Evolutionary conservation across 805 yeast species (phyloP), one percentile per base, ranked within the genome.

Genomic region (Isabelozyma rhagii): DNA sequence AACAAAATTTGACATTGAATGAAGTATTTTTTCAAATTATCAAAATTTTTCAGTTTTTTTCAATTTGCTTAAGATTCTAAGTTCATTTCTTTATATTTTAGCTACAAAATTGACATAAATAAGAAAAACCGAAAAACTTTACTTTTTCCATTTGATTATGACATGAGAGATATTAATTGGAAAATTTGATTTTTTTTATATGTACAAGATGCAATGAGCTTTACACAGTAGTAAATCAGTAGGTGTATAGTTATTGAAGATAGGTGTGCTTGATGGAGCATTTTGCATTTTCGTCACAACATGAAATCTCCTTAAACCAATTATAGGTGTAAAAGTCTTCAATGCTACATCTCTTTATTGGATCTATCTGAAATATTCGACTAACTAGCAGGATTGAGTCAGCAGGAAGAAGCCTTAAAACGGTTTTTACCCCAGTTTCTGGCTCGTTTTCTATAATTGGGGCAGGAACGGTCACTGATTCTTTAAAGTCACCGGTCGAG

Each of bases 221-320:
- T 15, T 15, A 15, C 17, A 15, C 17, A 15, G 17, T 15, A 15
- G 25, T 21, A 5, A 21, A 21, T 4, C 25, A 5, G 25, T 21
- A 21, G 25, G 25, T 21, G 25, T 10, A 31, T 31, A 4, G n/a
- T 13, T 31, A 31, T 4, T 31, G 36, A 1, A 31, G n/a, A 13
- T 31, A 31, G 10, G 31, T 43, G 42, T 47, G 52, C 29, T 51
- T 29, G 14, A 47, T 17, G 7, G 50, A 52, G 47, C 54, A 31
- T 28, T 27, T 38, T 15, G 38, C 41, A 13, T 31, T 4, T 5
- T 43, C 47, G 44, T 51, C 47, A 45, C 60, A 56, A 34, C 21
- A 47, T 5, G 15, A 10, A n/a, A 51, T 41, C 11, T 25, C 21
- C 14, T 13, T 29, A 43, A 51, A 55, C 60, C 61, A 58, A 8